Percentiles rank a stretch among this genome's conserved stretches.
These are phyloP conservation scores for Theileria luwenshuni DNA, from an alignment of 169 alveolate species.

Conservation along the genomic window DNA sequence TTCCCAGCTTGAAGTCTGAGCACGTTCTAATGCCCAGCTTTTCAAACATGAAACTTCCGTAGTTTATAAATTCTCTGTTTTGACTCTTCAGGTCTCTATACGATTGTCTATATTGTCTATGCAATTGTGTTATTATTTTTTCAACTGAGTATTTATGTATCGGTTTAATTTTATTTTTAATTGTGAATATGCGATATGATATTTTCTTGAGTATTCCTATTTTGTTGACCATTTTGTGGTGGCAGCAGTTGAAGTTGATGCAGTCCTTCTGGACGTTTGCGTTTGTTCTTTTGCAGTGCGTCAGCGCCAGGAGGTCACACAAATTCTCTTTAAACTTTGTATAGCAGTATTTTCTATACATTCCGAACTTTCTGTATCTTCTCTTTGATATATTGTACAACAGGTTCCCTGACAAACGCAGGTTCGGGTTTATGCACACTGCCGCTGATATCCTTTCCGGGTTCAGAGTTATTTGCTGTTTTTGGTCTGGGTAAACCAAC, in stretches of 20 bases:
- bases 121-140: conserved; percentile 29
- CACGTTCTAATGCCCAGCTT: conserved; percentile 45
- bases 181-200: not conserved
- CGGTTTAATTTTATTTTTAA: not conserved
- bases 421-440: conserved; percentile 50
- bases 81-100: conserved; percentile 35
- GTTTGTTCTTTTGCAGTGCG: conserved; percentile 34
- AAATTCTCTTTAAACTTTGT: conserved; percentile 32
- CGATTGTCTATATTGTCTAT: conserved; percentile 46
- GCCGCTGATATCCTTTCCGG: conserved; percentile 50
- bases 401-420: conserved; percentile 21
- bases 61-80: conserved; percentile 18
- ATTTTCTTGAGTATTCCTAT: not conserved
- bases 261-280: conserved; percentile 33
- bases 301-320: conserved; percentile 18
- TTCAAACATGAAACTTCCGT: conserved; percentile 18
- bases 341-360: conserved; percentile 33
- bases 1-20: conserved; percentile 49
- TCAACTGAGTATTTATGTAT: conserved; percentile 17
- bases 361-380: not conserved
- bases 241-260: conserved; percentile 49
- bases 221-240: conserved; percentile 7
- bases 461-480: conserved; percentile 20
- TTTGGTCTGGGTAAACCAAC: conserved; percentile 43
- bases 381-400: conserved; percentile 31